Evolutionary conservation across 495 filamentous ascomycete genomes (phyloP).

Genomic region (Penicillium bialowiezense): DNA sequence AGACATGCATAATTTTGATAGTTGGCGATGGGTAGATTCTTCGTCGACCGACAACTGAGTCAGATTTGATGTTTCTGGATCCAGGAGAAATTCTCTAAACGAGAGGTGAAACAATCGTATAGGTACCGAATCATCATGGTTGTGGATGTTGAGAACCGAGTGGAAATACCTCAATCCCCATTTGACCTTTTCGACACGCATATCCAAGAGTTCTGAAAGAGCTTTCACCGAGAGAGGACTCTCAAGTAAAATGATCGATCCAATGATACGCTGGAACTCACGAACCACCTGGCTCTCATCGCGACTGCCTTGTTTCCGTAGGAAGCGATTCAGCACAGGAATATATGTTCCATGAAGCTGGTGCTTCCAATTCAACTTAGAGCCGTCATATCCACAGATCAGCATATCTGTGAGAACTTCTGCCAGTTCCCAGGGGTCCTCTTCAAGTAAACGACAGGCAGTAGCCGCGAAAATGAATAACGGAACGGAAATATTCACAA

Average conservation of each 20-base stretch:
- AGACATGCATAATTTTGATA: neutral
- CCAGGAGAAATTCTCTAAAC: slow-evolving; percentile 7
- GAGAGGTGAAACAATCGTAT: slow-evolving; percentile 5
- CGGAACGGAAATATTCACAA: slow-evolving; percentile 20
- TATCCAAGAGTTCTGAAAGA: slow-evolving; percentile 1
- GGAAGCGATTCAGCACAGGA: slow-evolving; percentile 17
- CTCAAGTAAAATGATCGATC: slow-evolving; percentile 14
- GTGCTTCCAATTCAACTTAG: slow-evolving; percentile 22
- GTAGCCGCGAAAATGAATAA: slow-evolving; percentile 36
- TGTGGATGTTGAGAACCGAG: slow-evolving; percentile 18
- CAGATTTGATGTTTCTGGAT: no score
- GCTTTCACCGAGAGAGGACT: slow-evolving; percentile 5
- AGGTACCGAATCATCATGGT: slow-evolving; percentile 11
- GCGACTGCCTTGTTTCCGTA: no score
- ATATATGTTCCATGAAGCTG: no score
- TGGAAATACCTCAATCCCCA: slow-evolving; percentile 2
- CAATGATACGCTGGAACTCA: slow-evolving; percentile 15
- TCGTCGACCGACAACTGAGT: neutral
- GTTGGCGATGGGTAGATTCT: neutral
- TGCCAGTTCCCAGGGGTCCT: slow-evolving; percentile 1
- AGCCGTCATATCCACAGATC: slow-evolving; percentile 3
- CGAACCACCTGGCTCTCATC: neutral
- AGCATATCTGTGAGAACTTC: slow-evolving; percentile 14
- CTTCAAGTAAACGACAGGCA: neutral
- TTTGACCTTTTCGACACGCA: no score